Conservation (phyloP, 1,139 yeast species). For the Tardiomyces depauwii region DNA sequence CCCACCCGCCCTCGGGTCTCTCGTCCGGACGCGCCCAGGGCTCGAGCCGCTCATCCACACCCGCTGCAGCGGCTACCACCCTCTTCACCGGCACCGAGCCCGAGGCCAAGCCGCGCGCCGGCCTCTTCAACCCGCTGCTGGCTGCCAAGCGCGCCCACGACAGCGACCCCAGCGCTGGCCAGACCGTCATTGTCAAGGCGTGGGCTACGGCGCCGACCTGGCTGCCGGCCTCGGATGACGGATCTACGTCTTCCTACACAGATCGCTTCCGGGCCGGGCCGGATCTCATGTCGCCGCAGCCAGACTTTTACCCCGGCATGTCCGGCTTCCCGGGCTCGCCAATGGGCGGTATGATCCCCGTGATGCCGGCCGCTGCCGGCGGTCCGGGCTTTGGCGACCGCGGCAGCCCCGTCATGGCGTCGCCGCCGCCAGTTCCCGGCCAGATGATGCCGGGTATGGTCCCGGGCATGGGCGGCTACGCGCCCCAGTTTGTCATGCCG, state of each 20-base stretch:
- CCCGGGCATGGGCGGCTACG: constrained; percentile 10
- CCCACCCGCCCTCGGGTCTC: constrained; percentile 3
- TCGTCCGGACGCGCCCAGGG: constrained; percentile 2
- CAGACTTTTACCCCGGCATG: constrained; percentile 10
- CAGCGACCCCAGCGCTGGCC: constrained; percentile 23
- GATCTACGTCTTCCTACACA: constrained; percentile 9
- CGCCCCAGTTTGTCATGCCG: neutral
- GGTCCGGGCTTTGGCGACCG: constrained; percentile 15
- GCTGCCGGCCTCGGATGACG: constrained; percentile 26
- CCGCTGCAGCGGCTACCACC: constrained; percentile 11
- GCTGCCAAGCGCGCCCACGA: constrained; percentile 26
- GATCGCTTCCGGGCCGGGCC: constrained; percentile 11
- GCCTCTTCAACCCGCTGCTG: constrained; percentile 49
- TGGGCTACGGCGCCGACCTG: constrained; percentile 76
- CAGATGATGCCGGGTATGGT: constrained; percentile 17
- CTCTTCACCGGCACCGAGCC: constrained; percentile 44
- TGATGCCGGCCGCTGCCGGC: constrained; percentile 9
- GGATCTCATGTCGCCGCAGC: constrained; percentile 6
- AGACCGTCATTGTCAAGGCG: constrained; percentile 41
- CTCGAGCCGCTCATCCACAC: constrained; percentile 1
- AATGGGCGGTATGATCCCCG: constrained; percentile 10
- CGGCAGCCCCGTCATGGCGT: constrained; percentile 15
- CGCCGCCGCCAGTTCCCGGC: constrained; percentile 16
- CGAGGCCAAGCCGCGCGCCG: constrained; percentile 30
- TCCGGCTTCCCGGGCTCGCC: constrained; percentile 10